phyloP scores from a whole-genome alignment of 1,284 basidiomycete genomes.

The Ceraceosorus guamensis region DNA sequence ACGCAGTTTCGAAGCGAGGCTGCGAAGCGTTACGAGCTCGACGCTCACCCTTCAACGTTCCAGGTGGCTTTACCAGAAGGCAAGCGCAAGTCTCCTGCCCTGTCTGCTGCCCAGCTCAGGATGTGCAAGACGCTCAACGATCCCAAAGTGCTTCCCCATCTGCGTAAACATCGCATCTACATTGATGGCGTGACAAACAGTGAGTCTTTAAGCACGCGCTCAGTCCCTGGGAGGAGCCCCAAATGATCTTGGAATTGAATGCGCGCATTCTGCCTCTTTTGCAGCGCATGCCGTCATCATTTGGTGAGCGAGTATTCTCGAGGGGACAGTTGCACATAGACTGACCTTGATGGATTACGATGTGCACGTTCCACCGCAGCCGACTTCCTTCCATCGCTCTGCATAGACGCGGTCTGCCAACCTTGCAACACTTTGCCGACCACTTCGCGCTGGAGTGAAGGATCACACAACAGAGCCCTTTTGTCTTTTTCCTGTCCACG shows the following conservation, averaged over 20 bases:
- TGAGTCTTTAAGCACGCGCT: conserved; percentile 1
- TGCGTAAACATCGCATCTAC: conserved; percentile 25
- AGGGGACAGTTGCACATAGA: not conserved
- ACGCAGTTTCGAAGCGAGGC: not conserved
- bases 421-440: conserved; percentile 13
- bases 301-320: conserved; percentile 4
- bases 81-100: conserved; percentile 7
- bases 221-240: not conserved
- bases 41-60: too few relatives aligned
- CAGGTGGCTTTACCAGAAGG: not conserved
- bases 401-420: conserved; percentile 7
- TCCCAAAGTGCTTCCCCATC: conserved; percentile 10
- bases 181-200: conserved; percentile 24
- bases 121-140: conserved; percentile 22
- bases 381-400: conserved; percentile 12
- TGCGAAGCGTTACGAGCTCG: not conserved
- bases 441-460: conserved; percentile 6
- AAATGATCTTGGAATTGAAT: not conserved
- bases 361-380: not conserved
- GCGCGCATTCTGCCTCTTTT: not conserved
- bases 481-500: too few relatives aligned
- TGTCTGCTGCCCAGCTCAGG: conserved; percentile 11
- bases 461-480: not conserved
- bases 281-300: conserved; percentile 32
- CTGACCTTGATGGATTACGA: not conserved